Evolutionary conservation across 306 rosid genomes (phyloP).

Genomic region (Cucumis cinereus): DNA sequence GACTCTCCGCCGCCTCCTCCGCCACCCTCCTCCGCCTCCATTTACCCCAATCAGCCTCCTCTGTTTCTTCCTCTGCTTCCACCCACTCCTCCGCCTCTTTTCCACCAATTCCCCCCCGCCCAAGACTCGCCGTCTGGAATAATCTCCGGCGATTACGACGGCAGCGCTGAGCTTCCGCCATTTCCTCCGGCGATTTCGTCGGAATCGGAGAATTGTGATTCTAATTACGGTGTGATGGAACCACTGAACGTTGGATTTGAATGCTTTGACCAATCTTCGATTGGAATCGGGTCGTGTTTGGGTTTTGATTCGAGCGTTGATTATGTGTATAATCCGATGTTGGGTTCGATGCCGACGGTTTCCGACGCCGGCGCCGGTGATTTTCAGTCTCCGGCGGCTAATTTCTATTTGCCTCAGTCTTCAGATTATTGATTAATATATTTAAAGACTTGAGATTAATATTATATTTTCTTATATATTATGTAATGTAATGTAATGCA

Average conservation of each 20-base stretch:
- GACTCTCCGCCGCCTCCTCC: slow-evolving; percentile 1
- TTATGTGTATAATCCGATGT: background rate
- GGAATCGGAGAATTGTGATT: background rate
- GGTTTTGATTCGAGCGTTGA: background rate
- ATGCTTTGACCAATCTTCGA: background rate
- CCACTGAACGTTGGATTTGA: background rate
- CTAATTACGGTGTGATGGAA: background rate
- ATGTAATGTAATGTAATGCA: background rate
- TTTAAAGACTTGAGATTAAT: background rate
- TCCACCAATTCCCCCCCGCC: background rate
- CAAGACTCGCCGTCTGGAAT: background rate
- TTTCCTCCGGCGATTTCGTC: background rate
- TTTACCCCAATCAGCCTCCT: slow-evolving; percentile 1
- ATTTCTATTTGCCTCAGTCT: background rate
- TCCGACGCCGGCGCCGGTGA: background rate
- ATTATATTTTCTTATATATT: background rate
- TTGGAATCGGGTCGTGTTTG: background rate
- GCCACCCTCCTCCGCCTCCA: background rate
- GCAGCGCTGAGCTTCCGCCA: background rate
- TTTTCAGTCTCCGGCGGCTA: background rate
- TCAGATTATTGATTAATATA: background rate
- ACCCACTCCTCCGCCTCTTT: background rate
- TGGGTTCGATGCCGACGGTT: background rate
- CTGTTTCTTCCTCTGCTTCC: background rate
- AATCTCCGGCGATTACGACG: background rate